Base-by-base conservation (phyloP, 2,329 filamentous ascomycete species). In the Colletotrichum sp. region DNA sequence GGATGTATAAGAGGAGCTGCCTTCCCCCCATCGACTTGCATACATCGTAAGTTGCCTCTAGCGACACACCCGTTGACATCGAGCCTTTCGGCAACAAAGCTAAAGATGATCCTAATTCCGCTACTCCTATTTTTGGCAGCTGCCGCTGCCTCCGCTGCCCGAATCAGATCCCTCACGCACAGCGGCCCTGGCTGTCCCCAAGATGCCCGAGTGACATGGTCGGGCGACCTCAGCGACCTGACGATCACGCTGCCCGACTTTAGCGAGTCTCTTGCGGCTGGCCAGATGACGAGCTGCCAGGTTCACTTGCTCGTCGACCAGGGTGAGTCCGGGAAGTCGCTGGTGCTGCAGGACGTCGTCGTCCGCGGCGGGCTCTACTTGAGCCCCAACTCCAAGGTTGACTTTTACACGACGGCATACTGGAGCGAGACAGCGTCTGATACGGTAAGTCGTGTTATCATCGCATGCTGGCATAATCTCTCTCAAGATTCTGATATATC, bases 181-280 rank as follows among this genome's bases (percentile, higher is more conserved):
- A 75, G 72, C 58, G 75, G 75, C 8, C 72, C 67, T 5, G 75
- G 48, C 9, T 77, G 72, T 52, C 57, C 63, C 8, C 75, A 75
- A 28, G 58, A 58, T 30, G 63, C 72, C 8, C 75, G 52, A 32
- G 34, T 77, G 34, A 75, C 72, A 9, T 75, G 75, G 75, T 74
- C 77, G 8, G 79, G 78, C 34, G 61, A 32, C 21, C 70, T 79
- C 26, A 75, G 74, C 32, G 78, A 77, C 26, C 55, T 74, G 26
- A 85, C 86, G 74, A 87, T 85, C 75, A 86, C 86, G 70, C 80
- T 86, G 74, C 83, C 85, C 0, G 86, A 82, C 68, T 85, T 86
- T 67, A 85, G 86, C 77, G 72, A 80, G 38, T 80, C 82, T 34
- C 78, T 85, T 76, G 81, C 84, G 74, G 82, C 81, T 34, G 84